Conservation (phyloP, 495 filamentous ascomycete species). For the Delitschia confertaspora region DNA sequence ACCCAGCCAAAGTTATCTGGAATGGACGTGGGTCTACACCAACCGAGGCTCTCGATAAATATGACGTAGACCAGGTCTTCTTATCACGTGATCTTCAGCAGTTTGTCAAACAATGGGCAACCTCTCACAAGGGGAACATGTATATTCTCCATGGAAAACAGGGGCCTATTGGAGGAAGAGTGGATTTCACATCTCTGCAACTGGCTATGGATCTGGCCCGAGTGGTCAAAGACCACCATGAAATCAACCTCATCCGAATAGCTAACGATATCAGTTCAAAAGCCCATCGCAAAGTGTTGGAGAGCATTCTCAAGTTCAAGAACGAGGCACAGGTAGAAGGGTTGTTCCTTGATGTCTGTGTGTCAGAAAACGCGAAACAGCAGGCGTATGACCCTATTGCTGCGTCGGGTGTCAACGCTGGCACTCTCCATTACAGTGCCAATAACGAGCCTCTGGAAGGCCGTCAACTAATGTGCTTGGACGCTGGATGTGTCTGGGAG, state of each 20-base stretch:
- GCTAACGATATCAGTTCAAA: conserved; percentile 68
- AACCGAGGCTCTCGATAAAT: conserved; percentile 43
- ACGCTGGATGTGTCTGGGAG: conserved; percentile 76
- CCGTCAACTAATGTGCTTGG: conserved; percentile 65
- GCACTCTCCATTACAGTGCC: conserved; percentile 72
- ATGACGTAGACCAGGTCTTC: conserved; percentile 39
- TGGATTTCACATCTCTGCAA: conserved; percentile 43
- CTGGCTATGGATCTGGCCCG: conserved; percentile 64
- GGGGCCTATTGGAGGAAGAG: conserved; percentile 18
- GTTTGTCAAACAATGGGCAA: conserved; percentile 20
- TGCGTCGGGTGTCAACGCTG: conserved; percentile 66
- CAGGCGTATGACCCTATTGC: conserved; percentile 87
- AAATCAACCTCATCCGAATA: conserved; percentile 65
- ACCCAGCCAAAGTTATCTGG: conserved; percentile 51
- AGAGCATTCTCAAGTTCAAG: conserved; percentile 46
- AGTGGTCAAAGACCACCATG: conserved; percentile 70
- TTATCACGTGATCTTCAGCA: conserved; percentile 15
- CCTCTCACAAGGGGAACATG: conserved; percentile 11
- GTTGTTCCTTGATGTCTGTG: conserved; percentile 60
- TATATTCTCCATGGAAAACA: conserved; percentile 28
- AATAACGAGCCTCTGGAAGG: conserved; percentile 64
- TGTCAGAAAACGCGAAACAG: conserved; percentile 57
- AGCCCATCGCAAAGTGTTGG: conserved; percentile 63
- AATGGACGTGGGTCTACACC: conserved; percentile 47
- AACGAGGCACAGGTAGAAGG: conserved; percentile 83